Conservation (phyloP, 2,329 filamentous ascomycete genomes). For the Madurella fahalii region DNA sequence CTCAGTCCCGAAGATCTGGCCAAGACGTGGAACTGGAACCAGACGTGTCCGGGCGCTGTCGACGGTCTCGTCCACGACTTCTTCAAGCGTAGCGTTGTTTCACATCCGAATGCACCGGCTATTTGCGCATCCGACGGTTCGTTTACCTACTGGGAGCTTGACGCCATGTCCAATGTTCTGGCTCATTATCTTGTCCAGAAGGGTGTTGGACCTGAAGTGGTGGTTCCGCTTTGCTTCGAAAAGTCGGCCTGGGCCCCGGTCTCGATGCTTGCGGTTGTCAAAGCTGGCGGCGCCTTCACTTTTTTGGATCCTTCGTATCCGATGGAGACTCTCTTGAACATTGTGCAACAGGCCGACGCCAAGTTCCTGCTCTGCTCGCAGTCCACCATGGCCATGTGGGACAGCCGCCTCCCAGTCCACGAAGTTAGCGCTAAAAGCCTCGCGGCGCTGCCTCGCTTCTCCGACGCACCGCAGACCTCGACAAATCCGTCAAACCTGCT, state of each 20-base stretch:
- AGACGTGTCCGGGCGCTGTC: too few species aligned
- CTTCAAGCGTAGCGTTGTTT: too few species aligned
- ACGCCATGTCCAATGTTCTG: neutral
- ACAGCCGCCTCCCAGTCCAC: too few species aligned
- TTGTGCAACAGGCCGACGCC: neutral
- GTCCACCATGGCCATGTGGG: too few species aligned
- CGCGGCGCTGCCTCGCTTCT: neutral
- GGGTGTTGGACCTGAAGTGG: neutral
- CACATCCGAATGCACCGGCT: too few species aligned
- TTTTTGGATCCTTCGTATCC: constrained; percentile 21
- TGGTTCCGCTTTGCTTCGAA: constrained; percentile 19
- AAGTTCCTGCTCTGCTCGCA: neutral
- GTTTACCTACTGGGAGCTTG: neutral
- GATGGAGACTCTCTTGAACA: constrained; percentile 8
- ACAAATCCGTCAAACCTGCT: neutral
- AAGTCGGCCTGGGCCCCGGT: constrained; percentile 19
- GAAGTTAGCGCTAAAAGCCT: neutral
- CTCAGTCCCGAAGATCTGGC: too few species aligned
- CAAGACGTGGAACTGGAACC: too few species aligned
- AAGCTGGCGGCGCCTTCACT: constrained; percentile 26
- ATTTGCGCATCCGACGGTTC: too few species aligned
- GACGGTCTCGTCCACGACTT: too few species aligned
- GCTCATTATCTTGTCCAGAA: neutral
- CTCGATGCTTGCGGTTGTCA: constrained; percentile 21
- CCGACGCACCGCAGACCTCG: neutral